Evolutionary conservation across 2,329 filamentous ascomycete species (phyloP), one percentile per base, ranked within the genome.

Genomic region (Septoria linicola): DNA sequence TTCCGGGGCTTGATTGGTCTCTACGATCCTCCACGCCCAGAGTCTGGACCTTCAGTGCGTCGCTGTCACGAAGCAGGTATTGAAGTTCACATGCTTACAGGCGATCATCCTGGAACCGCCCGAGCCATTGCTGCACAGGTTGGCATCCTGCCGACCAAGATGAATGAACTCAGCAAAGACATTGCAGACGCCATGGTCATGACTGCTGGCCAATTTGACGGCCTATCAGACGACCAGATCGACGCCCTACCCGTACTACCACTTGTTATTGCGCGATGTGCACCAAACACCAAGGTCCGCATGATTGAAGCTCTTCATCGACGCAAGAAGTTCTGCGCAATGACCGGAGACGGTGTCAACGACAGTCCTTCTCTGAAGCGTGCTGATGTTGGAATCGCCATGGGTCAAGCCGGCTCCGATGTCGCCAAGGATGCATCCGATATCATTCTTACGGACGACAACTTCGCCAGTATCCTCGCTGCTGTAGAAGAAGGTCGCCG

Each of bases 281-380:
- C 88, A 1, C 89, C 90, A 0, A 82, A 87, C 53, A 95, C 89
- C 32, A 95, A 95, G 72, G 89, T 89, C 3, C 84, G 88, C 53
- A 95, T 95, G 89, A 91, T 95, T 44, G 88, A 91, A 60, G 89
- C 89, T 4, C 80, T 95, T 13, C 87, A 91, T 59, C 82, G 89
- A 13, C 84, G 89, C 34, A 78, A 80, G 17, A 80, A 80, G 16
- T 92, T 87, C 69, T 88, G 85, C 68, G 88, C 88, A 53, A 93
- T 95, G 88, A 93, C 88, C 14, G 89, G 89, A 52, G 89, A 95
- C 62, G 89, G 89, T 40, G 89, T 93, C 56, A 95, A 95, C 65
- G 89, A 95, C 65, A 87, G 87, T 1, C 89, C 89, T 0, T 89
- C 87, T 3, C 77, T 95, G 27, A 88, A 88, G 61, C 80, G 82